phyloP scores from a whole-genome alignment of 306 rosid species.

The Vicia faba region DNA sequence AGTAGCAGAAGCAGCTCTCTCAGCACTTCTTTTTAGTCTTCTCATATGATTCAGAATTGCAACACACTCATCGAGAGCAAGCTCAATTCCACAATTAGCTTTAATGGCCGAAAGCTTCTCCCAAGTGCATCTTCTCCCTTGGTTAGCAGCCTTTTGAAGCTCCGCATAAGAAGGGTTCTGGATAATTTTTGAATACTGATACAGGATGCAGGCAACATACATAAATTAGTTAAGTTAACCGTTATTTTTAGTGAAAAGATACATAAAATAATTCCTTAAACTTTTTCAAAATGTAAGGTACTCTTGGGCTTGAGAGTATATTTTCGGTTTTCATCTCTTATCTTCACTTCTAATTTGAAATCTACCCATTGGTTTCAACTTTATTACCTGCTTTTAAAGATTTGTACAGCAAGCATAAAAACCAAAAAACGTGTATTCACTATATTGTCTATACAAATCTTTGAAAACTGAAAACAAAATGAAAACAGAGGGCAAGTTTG shows the following conservation, averaged over 20 bases:
- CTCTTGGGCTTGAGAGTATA: neutral
- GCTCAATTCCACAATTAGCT: slow-evolving; percentile 94
- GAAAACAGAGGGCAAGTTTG: too few species aligned
- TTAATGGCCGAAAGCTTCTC: slow-evolving; percentile 96
- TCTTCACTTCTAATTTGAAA: neutral
- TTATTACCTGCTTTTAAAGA: neutral
- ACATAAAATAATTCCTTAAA: slow-evolving; percentile 3
- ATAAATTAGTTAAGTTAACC: slow-evolving; percentile 38
- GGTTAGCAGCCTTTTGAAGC: slow-evolving; percentile 96
- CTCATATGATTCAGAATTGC: slow-evolving; percentile 91
- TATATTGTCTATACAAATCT: too few species aligned
- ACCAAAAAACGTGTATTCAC: too few species aligned
- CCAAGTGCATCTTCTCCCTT: slow-evolving; percentile 98
- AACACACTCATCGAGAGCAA: slow-evolving; percentile 86
- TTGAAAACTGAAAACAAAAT: too few species aligned
- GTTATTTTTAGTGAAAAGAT: slow-evolving; percentile 2
- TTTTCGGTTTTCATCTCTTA: neutral
- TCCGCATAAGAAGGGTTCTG: slow-evolving; percentile 87
- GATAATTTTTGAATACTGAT: slow-evolving; percentile 83
- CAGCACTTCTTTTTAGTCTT: slow-evolving; percentile 74
- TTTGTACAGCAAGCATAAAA: too few species aligned
- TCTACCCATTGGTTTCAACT: neutral
- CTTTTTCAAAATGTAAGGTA: slow-evolving; percentile 3
- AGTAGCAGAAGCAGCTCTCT: slow-evolving; percentile 73
- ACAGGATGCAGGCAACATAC: slow-evolving; percentile 20